Percentiles rank a stretch among this genome's conserved stretches.
phyloP scores from a whole-genome alignment of 2,329 filamentous ascomycete genomes.

The Arthrobotrys entomopaga region DNA sequence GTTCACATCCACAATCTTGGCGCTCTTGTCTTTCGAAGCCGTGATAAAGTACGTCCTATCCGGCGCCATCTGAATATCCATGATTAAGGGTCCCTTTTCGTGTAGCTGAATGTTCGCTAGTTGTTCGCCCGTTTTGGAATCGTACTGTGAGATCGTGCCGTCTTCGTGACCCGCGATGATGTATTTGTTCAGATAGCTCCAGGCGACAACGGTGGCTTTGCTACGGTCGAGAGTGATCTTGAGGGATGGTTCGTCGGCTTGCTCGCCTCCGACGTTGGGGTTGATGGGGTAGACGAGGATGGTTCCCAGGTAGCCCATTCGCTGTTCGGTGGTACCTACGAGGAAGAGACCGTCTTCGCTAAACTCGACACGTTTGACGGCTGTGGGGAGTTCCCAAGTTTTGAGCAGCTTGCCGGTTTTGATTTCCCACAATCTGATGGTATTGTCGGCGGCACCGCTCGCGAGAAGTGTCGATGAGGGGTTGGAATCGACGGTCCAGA shows the following conservation, averaged over 20 bases:
- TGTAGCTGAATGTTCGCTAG: slow-evolving; percentile 84
- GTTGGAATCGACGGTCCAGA: slow-evolving; percentile 98
- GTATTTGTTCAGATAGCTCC: slow-evolving; percentile 92
- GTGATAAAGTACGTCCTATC: slow-evolving; percentile 99
- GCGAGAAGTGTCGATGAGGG: slow-evolving; percentile 91
- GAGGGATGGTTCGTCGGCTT: slow-evolving; percentile 82
- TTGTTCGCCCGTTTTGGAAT: slow-evolving; percentile 75
- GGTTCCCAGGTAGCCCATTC: slow-evolving; percentile 93
- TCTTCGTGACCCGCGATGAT: slow-evolving; percentile 99
- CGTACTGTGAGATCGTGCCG: slow-evolving; percentile 88
- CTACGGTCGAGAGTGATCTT: slow-evolving; percentile 93
- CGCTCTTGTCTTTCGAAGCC: slow-evolving; percentile 95
- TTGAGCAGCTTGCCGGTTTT: slow-evolving; percentile 92
- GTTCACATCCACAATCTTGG: slow-evolving; percentile 87
- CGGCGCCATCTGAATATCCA: slow-evolving; percentile 91
- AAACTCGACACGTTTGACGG: slow-evolving; percentile 98
- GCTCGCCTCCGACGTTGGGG: slow-evolving; percentile 81
- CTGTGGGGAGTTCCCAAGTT: slow-evolving; percentile 96
- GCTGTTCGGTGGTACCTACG: slow-evolving; percentile 96
- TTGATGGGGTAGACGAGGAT: slow-evolving; percentile 93
- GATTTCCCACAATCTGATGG: slow-evolving; percentile 95
- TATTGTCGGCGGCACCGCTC: slow-evolving; percentile 97
- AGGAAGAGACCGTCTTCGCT: slow-evolving; percentile 90
- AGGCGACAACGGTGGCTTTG: slow-evolving; percentile 97
- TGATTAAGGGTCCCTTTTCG: slow-evolving; percentile 83